Evolutionary conservation across 768 basidiomycete species (phyloP), one percentile per base, ranked within the genome.

Genomic region (Tylopilus sp.): DNA sequence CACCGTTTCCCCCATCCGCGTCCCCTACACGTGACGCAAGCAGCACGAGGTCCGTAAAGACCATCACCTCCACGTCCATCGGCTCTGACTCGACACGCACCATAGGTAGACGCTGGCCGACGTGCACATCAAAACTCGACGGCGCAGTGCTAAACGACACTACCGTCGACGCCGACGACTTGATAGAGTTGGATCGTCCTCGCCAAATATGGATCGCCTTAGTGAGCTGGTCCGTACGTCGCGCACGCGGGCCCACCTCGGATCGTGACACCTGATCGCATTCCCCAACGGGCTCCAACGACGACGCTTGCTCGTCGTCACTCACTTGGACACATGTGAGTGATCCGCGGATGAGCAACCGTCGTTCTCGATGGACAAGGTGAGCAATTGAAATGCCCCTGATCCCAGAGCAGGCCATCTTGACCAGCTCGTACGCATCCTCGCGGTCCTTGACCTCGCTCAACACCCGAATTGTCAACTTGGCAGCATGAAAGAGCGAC

Each of bases 391-490:
- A 66, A 4, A 89, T 63, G 2, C 86, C 86, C 21, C 77, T 72
- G 53, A 95, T 80, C 0, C 79, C 76, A 6, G 69, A 64, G 13
- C 81, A 70, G 18, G 91, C 74, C 18, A 75, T 68, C 64, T 87
- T 88, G 30, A 90, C 73, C 33, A 81, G 68, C n/a, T 84, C 82
- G 63, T 94, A 91, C 54, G 92, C 90, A 46, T 93, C 90, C 66
- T 95, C 92, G 18, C 90, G 80, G 11, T 78, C 69, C 62, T 94
- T 93, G 56, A 95, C 91, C 60, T 92, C 91, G 36, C 84, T 83
- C 70, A 97, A 79, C 3, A 86, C 85, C 23, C 82, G 79, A 52
- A 95, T 83, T 39, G 86, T 78, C 56, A 84, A 70, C 52, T 88
- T 82, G 17, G 83, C 85, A 3, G 84, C 79, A 53, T 84, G 79